Base-by-base conservation (phyloP, 306 rosid species). In the Datisca glomerata region DNA sequence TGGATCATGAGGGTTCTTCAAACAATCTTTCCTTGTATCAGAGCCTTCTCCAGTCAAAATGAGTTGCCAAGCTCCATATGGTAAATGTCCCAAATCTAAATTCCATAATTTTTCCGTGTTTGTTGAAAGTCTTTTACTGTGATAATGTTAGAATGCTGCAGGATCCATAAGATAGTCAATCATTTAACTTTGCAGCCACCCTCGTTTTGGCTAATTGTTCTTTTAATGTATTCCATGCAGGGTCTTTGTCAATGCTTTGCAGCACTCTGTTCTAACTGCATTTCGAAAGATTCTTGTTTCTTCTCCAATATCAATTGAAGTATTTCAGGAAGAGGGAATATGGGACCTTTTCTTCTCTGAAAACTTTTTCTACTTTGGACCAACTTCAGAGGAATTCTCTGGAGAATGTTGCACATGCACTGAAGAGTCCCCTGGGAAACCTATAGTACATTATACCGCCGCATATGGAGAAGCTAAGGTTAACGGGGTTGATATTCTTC, bases 301-400 rank as follows among this genome's bases (percentile, higher is more conserved):
- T 33, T 74, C 70, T 46, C 83, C 98, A 11, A 42, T 3, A 44
- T 63, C 74, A 18, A 71, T 84, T 66, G 72, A 80, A 60, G 40
- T 72, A 65, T 77, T 89, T 44, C 76, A 73, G 8, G 78, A 63
- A 56, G 95, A 84, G 77, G 86, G 91, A 67, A 66, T 84, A 58
- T 89, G 95, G 93, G 91, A 84, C 64, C 93, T 89, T 52, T 50
- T 89, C 43, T 84, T 89, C 67, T 89, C 98, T 12, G 95, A 89
- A 45, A 72, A 68, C 44, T 74, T 89, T 75, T 89, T 84, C 70
- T 77, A 84, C 49, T 89, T 70, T 48, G 78, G 68, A 59, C 58
- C 69, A 32, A 49, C 79, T 56, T 63, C 67, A 8, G 84, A 74
- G 50, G 76, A 67, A 37, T 33, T 55, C 60, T 57, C 57, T 50